Conservation (phyloP, 2,329 filamentous ascomycete species). For the Passalora sequoiae region DNA sequence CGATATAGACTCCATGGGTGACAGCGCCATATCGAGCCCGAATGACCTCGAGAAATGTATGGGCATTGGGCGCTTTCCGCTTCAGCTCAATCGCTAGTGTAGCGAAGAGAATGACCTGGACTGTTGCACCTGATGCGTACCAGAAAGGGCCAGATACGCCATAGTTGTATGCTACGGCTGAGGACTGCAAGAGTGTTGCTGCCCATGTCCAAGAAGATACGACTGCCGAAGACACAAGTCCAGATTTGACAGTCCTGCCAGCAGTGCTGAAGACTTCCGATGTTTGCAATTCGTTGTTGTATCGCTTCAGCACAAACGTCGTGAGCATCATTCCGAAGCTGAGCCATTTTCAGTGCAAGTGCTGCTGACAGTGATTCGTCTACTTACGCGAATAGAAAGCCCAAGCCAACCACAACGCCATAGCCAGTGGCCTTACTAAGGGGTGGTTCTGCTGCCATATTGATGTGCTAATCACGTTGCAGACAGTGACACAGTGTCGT, state of each 20-base stretch:
- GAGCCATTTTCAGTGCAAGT: too few relatives aligned
- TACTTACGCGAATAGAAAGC: slow-evolving; percentile 62
- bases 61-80: slow-evolving; percentile 78
- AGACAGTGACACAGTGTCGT: background rate
- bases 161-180: slow-evolving; percentile 69
- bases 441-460: slow-evolving; percentile 31
- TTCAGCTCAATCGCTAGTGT: slow-evolving; percentile 88
- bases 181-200: slow-evolving; percentile 48
- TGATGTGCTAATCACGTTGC: background rate
- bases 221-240: slow-evolving; percentile 81
- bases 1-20: slow-evolving; percentile 73
- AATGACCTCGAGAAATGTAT: slow-evolving; percentile 71
- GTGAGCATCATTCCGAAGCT: slow-evolving; percentile 65
- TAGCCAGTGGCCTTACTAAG: slow-evolving; percentile 63
- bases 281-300: slow-evolving; percentile 75
- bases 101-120: slow-evolving; percentile 84
- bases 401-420: slow-evolving; percentile 70
- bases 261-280: slow-evolving; percentile 91
- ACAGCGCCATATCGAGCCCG: slow-evolving; percentile 68
- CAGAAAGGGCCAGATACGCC: slow-evolving; percentile 63
- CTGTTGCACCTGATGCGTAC: slow-evolving; percentile 65
- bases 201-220: slow-evolving; percentile 94
- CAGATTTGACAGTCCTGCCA: slow-evolving; percentile 81
- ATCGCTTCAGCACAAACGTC: slow-evolving; percentile 65
- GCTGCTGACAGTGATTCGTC: too few relatives aligned